Evolutionary conservation across 2,329 filamentous ascomycete species (phyloP), one percentile per base, ranked within the genome.

Genomic region (Aaosphaeria pasadenensis): DNA sequence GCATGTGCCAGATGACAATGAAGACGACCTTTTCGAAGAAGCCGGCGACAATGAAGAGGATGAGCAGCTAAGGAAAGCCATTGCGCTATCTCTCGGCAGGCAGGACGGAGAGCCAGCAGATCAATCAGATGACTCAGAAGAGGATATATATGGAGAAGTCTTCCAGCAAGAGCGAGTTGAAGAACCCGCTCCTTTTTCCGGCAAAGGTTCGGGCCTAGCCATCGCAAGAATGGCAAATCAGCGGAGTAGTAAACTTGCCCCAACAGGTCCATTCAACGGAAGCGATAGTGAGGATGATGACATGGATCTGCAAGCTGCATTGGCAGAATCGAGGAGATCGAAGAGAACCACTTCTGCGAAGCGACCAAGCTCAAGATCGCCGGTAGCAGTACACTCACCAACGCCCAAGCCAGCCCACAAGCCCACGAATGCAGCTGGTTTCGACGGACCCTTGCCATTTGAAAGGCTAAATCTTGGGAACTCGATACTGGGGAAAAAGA

Each of bases 361-460:
- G 28, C 78, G 77, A 38, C 57, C 54, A 35, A 46, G 51, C 55
- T 30, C 57, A 55, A 63, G 67, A 54, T 48, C 44, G 5, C 62
- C 58, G 35, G 29, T 31, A 30, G 47, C 50, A 30, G 43, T 43
- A 7, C 31, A 49, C 42, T 39, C 39, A 11, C 6, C 41, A 13
- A 28, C 49, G 31, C 40, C 54, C 11, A 65, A 69, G 42, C 55
- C 66, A 29, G 62, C 69, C 4, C 65, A 72, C 17, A 60, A 73
- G 3, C 61, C 78, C 7, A 84, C 82, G 43, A 75, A 79, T 33
- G 82, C 81, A 55, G 77, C 82, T 44, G 72, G 69, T 3, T 88
- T 95, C 62, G 82, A 83, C 55, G 92, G 92, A 0, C 90, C 91
- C 0, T 71, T 99, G 5, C 94, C 94, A 0, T 99, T 99, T 62